Conservation (phyloP, 2,329 filamentous ascomycete genomes). For the Trichocomaceae sp. region DNA sequence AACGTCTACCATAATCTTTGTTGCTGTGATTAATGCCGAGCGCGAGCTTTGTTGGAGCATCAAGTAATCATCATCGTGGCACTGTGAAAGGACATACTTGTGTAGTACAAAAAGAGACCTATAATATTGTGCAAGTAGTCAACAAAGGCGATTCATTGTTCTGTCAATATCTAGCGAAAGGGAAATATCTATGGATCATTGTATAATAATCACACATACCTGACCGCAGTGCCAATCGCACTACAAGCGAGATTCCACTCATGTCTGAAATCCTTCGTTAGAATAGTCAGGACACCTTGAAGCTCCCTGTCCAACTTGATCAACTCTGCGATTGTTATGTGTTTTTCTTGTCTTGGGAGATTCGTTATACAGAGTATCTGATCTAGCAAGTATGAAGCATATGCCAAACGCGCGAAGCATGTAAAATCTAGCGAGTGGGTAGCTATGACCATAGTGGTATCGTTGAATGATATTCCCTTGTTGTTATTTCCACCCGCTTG, state of each 20-base stretch:
- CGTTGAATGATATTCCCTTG: not conserved
- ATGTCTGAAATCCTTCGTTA: not conserved
- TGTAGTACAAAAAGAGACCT: not conserved
- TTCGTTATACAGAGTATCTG: not conserved
- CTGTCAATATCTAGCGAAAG: not conserved
- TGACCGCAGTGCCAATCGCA: constrained; percentile 2
- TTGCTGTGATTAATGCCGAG: not conserved
- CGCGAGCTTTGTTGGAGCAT: not conserved
- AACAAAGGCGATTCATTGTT: not conserved
- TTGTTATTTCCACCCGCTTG: not conserved
- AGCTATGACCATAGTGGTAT: not conserved
- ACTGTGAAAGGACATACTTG: not conserved
- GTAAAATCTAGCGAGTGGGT: not conserved
- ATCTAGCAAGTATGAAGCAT: not conserved
- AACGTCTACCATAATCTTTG: constrained; percentile 6
- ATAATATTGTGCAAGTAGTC: not conserved
- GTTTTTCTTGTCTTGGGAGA: not conserved
- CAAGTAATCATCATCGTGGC: not conserved
- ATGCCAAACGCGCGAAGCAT: not conserved
- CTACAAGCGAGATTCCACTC: not conserved
- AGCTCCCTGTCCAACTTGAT: not conserved
- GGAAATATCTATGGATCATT: no score
- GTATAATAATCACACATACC: not conserved
- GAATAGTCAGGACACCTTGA: not conserved
- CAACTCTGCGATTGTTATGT: not conserved